Base-by-base conservation (phyloP, 371 early-diverging fungal genomes). In the Capillidium rhysosporum region DNA sequence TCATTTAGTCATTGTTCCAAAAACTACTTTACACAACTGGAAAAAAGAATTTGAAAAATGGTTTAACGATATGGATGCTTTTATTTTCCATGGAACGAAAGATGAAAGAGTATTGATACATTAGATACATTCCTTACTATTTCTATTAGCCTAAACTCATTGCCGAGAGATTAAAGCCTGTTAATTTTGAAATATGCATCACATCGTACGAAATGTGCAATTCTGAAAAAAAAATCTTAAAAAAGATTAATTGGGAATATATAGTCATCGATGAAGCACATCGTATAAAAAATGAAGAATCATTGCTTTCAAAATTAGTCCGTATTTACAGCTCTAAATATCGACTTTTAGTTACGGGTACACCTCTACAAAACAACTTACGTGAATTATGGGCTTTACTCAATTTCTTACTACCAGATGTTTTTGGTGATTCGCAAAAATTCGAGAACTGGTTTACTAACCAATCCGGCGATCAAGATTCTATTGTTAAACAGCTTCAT, bases 261-360 rank as follows among this genome's bases (percentile, higher is more conserved):
- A 78, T 94, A 46, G 81, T 99, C 47, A 86, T 99, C 57, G 99
- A 99, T 66, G 99, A 99, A 69, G 99, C 98, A 0, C 99, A 99
- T 62, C 82, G 98, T 54, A 88, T 99, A 69, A 99, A 99, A 69
- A 99, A 99, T 65, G 90, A 92, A 65, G 92, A 94, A 65, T 90
- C 93, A 1, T 78, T 82, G 65, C 77, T 97, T 20, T 90, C 92
- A 0, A 85, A 85, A 61, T 83, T 92, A 23, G 84, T 99, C 14
- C 84, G 93, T 54, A 69, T 77, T 30, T 75, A 98, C 56, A 69
- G 80, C 24, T 89, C 92, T 40, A 71, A 82, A 53, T 88, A 94
- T 62, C 83, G 97, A 49, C 77, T 99, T 46, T 68, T 99, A 43
- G 79, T 99, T 30, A 98, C 98, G 0, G 99, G 99, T 54, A 99